phyloP scores from a whole-genome alignment of 2,329 filamentous ascomycete species.

The Penicillium concentricum region DNA sequence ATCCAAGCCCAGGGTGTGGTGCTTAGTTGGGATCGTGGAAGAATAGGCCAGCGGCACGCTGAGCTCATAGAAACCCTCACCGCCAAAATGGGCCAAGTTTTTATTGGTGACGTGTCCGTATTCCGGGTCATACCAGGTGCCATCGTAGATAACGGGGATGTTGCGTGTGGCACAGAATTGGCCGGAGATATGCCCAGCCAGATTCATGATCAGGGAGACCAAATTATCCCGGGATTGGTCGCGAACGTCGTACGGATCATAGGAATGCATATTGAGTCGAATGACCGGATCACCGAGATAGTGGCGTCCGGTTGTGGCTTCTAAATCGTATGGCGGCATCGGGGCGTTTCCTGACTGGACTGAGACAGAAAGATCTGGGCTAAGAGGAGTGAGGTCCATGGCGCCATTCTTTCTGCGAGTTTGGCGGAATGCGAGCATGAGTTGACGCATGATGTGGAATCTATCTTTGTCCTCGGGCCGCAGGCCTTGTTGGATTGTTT shows the following conservation, averaged over 20 bases:
- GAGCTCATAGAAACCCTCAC: constrained; percentile 38
- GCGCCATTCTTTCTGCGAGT: constrained; percentile 40
- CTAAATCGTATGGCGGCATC: constrained; percentile 28
- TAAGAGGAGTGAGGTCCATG: constrained; percentile 32
- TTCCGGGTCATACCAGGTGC: constrained; percentile 41
- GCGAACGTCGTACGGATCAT: constrained; percentile 38
- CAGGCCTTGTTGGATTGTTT: constrained; percentile 28
- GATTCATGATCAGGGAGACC: constrained; percentile 54
- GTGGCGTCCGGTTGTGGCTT: constrained; percentile 32
- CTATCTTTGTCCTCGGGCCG: constrained; percentile 35
- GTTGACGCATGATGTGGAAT: constrained; percentile 36
- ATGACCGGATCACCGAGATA: constrained; percentile 46
- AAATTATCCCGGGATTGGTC: constrained; percentile 42
- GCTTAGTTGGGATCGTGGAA: constrained; percentile 49
- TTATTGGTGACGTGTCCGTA: constrained; percentile 39
- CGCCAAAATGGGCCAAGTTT: constrained; percentile 44
- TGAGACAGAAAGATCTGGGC: constrained; percentile 20
- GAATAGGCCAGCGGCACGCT: constrained; percentile 42
- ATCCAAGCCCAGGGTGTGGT: constrained; percentile 52
- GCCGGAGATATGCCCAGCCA: constrained; percentile 46
- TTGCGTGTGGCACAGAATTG: constrained; percentile 38
- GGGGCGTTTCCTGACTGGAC: constrained; percentile 26
- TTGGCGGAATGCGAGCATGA: constrained; percentile 41
- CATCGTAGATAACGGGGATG: constrained; percentile 38
- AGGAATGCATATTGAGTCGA: constrained; percentile 26